phyloP scores from a whole-genome alignment of 108 stramenopile genomes.

The Nitzschia sp. region DNA sequence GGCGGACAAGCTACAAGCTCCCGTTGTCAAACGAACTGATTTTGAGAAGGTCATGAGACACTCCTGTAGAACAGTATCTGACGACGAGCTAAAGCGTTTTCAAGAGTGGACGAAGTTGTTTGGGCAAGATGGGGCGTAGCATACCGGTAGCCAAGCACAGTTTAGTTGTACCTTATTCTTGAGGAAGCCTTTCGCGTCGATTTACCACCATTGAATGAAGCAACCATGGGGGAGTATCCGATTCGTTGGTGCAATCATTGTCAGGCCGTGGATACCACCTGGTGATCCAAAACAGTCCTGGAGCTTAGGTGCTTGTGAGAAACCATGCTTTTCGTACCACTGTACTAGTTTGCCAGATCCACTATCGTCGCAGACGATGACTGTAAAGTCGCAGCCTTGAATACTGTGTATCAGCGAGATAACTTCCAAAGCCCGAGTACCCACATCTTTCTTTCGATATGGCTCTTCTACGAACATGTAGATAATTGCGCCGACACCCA shows the following conservation, averaged over 20 bases:
- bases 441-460: conserved; percentile 54
- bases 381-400: conserved; percentile 67
- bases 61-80: conserved; percentile 83
- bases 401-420: conserved; percentile 71
- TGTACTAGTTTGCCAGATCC: conserved; percentile 65
- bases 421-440: conserved; percentile 70
- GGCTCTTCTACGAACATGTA: conserved; percentile 84
- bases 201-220: conserved; percentile 75
- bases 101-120: conserved; percentile 95
- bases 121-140: conserved; percentile 95
- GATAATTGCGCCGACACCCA: conserved; percentile 69
- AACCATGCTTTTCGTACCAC: conserved; percentile 76
- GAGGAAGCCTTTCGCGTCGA: neutral
- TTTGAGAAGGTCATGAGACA: conserved; percentile 81
- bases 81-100: conserved; percentile 92
- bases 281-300: conserved; percentile 75
- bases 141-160: neutral
- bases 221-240: conserved; percentile 48
- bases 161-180: neutral
- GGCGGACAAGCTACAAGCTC: conserved; percentile 79
- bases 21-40: conserved; percentile 65
- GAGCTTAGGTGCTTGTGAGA: conserved; percentile 57
- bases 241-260: conserved; percentile 79
- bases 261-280: conserved; percentile 54
- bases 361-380: conserved; percentile 79